Evolutionary conservation across 2,329 filamentous ascomycete genomes (phyloP), one percentile per base, ranked within the genome.

Genomic region (Arthrobotrys iridis): DNA sequence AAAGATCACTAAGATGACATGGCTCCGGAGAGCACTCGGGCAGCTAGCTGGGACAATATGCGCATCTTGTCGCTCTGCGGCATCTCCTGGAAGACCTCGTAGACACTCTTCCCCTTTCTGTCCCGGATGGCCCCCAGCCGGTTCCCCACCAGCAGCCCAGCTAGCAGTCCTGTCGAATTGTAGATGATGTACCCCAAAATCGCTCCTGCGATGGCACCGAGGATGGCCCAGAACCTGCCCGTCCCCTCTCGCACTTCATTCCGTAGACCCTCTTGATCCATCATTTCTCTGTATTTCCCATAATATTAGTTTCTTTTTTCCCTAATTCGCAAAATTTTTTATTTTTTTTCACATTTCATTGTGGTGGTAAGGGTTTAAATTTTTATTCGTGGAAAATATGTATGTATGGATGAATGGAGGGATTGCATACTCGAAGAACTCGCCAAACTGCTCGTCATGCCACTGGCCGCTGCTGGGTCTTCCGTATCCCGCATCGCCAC

Each of bases 31-130:
- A 76, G 35, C 11, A 76, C 58, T 13, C 40, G 22, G 15, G 71
- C 57, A 1, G 71, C 71, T 46, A 76, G 58, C 30, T 76, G 57
- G 0, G 64, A 50, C 28, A 76, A 15, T 11, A 76, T 67, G 18
- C 89, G 89, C 67, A 93, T 89, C 80, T 92, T 91, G 80, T 97
- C 93, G 57, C 86, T 86, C 82, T 93, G 91, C 60, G 93, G 93
- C 81, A 99, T 85, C 79, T 97, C 91, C 85, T 92, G 80, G 35
- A 94, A 98, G 10, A 97, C 95, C 28, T 89, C 86, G 83, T 96
- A 98, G 4, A 99, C 95, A 80, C 93, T 96, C 89, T 97, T 98
- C 22, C 93, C 93, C 83, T 89, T 93, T 33, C 91, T 89, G 83
- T 99, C 95, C 64, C 95, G 86, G 20, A 99, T 88, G 5, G 92